Percentiles rank a stretch among this genome's conserved stretches.
These are phyloP conservation scores for Amborella trichopoda DNA, from an alignment of 164 flowering plant genomes.

Conservation along the genomic window DNA sequence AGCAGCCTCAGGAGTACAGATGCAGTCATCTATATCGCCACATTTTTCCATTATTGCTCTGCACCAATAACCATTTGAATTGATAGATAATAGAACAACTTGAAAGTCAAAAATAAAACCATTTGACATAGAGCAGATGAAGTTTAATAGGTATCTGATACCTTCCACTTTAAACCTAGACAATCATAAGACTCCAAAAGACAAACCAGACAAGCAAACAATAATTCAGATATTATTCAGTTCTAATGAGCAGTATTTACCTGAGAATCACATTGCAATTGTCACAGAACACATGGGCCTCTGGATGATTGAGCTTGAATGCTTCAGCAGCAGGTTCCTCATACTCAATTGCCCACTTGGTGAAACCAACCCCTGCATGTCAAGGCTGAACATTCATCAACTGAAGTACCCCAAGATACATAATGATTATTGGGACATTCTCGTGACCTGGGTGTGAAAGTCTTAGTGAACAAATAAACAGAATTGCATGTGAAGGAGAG, in stretches of 20 bases:
- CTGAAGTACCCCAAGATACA: no score
- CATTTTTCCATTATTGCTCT: slow-evolving; percentile 72
- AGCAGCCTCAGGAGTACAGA: slow-evolving; percentile 66
- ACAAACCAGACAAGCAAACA: no score
- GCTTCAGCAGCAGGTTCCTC: slow-evolving; percentile 94
- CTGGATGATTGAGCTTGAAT: slow-evolving; percentile 74
- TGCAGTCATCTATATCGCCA: slow-evolving; percentile 77
- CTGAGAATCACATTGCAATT: slow-evolving; percentile 92
- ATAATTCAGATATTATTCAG: no score
- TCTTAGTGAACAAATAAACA: background rate
- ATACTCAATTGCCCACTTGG: slow-evolving; percentile 98
- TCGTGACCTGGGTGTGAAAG: no score
- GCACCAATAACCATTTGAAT: slow-evolving; percentile 10
- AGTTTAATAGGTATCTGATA: no score
- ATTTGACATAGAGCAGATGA: no score
- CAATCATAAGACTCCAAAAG: no score
- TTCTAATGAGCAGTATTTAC: no score
- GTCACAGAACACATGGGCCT: slow-evolving; percentile 43
- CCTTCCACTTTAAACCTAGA: no score
- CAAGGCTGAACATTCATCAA: no score
- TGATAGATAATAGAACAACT: background rate
- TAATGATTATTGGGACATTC: no score
- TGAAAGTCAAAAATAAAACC: background rate
- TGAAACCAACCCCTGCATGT: slow-evolving; percentile 48
- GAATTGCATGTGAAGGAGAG: background rate